Percentiles rank a stretch among this genome's conserved stretches.
phyloP scores from a whole-genome alignment of 176 grass and related monocot genomes.

The Miscanthus lutarioriparius region DNA sequence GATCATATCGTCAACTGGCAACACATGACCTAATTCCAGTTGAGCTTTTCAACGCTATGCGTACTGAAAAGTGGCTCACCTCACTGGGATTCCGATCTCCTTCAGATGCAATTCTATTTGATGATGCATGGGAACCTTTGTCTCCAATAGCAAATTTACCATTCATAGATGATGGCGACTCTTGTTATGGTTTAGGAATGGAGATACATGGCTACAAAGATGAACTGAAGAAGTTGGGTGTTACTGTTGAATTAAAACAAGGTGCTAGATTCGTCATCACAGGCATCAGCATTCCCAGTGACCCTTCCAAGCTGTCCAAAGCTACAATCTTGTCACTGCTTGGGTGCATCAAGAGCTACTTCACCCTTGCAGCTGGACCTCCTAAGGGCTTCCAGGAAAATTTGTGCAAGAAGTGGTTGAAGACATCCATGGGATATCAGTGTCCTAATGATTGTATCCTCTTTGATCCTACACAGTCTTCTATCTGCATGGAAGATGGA shows the following conservation, averaged over 20 bases:
- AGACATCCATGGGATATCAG: conserved; percentile 52
- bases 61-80: conserved; percentile 59
- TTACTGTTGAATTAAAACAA: conserved; percentile 33
- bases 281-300: conserved; percentile 51
- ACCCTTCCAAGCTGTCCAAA: conserved; percentile 32
- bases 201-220: conserved; percentile 62
- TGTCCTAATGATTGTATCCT: conserved; percentile 53
- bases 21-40: neutral
- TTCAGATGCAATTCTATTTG: conserved; percentile 36
- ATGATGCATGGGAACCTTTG: conserved; percentile 43
- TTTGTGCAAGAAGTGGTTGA: conserved; percentile 57
- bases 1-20: conserved; percentile 40
- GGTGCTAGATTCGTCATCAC: conserved; percentile 47
- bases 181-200: conserved; percentile 30
- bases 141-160: conserved; percentile 55
- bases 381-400: conserved; percentile 41
- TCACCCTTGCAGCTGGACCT: neutral
- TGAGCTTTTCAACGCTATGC: conserved; percentile 40
- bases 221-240: conserved; percentile 53
- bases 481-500: conserved; percentile 42
- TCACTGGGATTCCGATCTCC: conserved; percentile 52
- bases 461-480: conserved; percentile 48
- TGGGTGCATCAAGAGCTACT: conserved; percentile 32
- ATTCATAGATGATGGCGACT: conserved; percentile 49
- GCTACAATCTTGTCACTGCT: conserved; percentile 45